phyloP scores from a whole-genome alignment of 176 grass and related monocot species.

The Areca catechu region DNA sequence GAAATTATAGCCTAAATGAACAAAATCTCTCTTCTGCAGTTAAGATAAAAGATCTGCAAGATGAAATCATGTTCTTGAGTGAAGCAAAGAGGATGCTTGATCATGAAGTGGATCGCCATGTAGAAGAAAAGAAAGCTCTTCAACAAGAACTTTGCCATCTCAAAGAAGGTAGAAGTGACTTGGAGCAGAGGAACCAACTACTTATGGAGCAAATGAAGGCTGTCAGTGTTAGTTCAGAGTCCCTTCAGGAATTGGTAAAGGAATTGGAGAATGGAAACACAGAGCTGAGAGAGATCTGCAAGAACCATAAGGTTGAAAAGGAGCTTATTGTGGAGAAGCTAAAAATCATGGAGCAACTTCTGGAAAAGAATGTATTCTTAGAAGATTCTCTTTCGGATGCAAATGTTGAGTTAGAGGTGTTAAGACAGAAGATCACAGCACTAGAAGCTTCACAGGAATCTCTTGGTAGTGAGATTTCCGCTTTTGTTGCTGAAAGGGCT shows the following conservation, averaged over 20 bases:
- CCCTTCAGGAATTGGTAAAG: constrained; percentile 34
- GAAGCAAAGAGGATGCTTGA: too few species aligned
- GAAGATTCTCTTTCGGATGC: constrained; percentile 64
- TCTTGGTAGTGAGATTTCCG: constrained; percentile 33
- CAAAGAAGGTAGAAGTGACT: constrained; percentile 55
- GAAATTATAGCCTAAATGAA: constrained; percentile 31
- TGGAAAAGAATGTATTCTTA: constrained; percentile 57
- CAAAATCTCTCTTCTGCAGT: constrained; percentile 12
- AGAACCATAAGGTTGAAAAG: constrained; percentile 64
- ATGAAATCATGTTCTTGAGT: too few species aligned
- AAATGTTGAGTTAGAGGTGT: constrained; percentile 49
- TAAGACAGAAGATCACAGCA: constrained; percentile 47
- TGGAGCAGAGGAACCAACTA: constrained; percentile 36
- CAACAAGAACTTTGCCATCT: constrained; percentile 49
- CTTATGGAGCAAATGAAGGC: constrained; percentile 38
- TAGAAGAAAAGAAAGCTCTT: constrained; percentile 66
- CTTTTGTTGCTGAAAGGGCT: constrained; percentile 51
- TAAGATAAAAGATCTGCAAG: too few species aligned
- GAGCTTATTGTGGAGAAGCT: constrained; percentile 47
- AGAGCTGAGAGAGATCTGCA: constrained; percentile 58
- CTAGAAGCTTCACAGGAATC: constrained; percentile 18
- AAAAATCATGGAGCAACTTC: constrained; percentile 51
- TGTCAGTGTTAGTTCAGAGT: constrained; percentile 13
- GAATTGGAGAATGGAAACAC: constrained; percentile 50
- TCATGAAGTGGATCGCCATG: constrained; percentile 29